A percentile compares a stretch with the other conserved stretches of the same genome.
Conservation (phyloP, 176 grass and related monocot genomes). For the Bonia amplexicaulis region DNA sequence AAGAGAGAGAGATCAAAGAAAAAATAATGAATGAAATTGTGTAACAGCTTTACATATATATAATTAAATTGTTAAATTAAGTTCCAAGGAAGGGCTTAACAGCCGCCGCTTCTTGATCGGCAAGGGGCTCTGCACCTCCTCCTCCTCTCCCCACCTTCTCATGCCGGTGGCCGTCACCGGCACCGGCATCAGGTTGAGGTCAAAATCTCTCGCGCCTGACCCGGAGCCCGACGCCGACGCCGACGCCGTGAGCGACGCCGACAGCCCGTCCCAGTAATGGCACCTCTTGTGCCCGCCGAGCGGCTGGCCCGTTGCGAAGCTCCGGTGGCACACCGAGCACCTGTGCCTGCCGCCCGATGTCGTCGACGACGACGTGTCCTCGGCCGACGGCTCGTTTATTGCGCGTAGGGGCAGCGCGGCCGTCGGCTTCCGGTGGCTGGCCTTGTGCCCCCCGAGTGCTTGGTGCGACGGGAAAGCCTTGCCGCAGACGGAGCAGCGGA, state of each 20-base stretch:
- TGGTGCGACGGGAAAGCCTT: constrained; percentile 77
- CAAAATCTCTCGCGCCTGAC: constrained; percentile 40
- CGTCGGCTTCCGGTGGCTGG: constrained; percentile 57
- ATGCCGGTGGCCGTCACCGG: not conserved
- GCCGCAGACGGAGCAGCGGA: constrained; percentile 64
- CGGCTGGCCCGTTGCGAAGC: constrained; percentile 67
- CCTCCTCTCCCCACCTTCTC: constrained; percentile 54
- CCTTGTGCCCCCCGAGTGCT: constrained; percentile 81
- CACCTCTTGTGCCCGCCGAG: constrained; percentile 88
- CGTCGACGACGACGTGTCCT: not conserved
- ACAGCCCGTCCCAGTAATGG: constrained; percentile 73
- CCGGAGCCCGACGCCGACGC: constrained; percentile 27
- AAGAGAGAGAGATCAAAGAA: not conserved
- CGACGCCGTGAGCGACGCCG: constrained; percentile 26
- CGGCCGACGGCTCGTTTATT: not conserved
- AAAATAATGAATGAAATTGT: not conserved
- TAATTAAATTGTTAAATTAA: constrained; percentile 8
- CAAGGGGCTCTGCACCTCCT: constrained; percentile 71
- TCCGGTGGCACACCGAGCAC: constrained; percentile 58
- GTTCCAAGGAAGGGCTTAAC: constrained; percentile 29
- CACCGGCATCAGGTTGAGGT: constrained; percentile 54
- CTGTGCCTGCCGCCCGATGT: constrained; percentile 25
- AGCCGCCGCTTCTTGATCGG: constrained; percentile 55
- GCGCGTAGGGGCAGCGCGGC: not conserved
- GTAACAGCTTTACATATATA: not conserved